Evolutionary conservation across 2,329 filamentous ascomycete species (phyloP).

Genomic region (Coniella vitis): DNA sequence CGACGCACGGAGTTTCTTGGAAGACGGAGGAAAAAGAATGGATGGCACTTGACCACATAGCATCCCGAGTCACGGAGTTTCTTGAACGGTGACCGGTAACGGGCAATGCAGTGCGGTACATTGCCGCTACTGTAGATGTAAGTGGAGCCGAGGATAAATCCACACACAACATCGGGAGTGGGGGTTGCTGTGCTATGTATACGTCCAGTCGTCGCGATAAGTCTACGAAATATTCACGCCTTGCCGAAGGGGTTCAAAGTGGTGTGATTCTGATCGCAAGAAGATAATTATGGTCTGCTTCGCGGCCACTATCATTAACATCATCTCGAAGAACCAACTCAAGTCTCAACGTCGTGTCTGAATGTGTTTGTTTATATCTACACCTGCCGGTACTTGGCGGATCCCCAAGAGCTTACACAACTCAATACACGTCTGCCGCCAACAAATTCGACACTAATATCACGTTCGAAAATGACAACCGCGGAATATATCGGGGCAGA

Average conservation of each 20-base stretch:
- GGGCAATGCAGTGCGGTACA: too few species aligned
- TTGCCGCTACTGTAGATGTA: too few species aligned
- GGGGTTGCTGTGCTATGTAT: background rate
- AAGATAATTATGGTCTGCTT: background rate
- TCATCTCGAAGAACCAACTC: background rate
- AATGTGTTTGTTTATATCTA: background rate
- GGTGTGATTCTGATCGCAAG: background rate
- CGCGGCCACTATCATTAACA: too few species aligned
- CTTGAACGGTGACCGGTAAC: background rate
- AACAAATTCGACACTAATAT: background rate
- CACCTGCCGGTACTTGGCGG: background rate
- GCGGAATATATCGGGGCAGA: background rate
- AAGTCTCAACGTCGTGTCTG: background rate
- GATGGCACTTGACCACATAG: too few species aligned
- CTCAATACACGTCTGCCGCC: background rate
- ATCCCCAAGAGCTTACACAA: background rate
- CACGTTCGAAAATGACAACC: background rate
- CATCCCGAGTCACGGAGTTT: background rate
- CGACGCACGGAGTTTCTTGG: too few species aligned
- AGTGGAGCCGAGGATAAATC: background rate
- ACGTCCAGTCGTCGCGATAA: background rate
- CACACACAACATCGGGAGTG: background rate
- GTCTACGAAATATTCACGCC: background rate
- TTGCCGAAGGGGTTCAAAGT: background rate
- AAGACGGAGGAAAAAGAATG: too few species aligned